These are phyloP conservation scores for Telfairia occidentalis DNA, from an alignment of 331 rosid species.

Conservation along the genomic window DNA sequence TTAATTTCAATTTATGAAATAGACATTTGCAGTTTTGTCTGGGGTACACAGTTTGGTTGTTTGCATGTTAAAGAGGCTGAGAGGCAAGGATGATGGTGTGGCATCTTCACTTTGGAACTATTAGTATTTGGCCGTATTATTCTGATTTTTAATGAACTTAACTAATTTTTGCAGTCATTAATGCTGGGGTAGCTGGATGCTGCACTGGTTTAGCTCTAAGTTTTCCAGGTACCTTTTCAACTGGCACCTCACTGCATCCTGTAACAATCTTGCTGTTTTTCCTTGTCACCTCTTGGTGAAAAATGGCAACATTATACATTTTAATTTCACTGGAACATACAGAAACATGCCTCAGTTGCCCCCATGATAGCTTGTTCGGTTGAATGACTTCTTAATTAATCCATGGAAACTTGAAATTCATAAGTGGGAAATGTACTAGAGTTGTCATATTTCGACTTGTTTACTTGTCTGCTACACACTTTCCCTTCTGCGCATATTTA, in stretches of 20 bases:
- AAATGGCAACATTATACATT: not conserved
- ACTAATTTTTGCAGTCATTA: conserved; percentile 49
- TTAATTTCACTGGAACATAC: not conserved
- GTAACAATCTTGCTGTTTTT: too few relatives aligned
- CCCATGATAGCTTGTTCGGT: not conserved
- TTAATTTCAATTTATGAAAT: conserved; percentile 7
- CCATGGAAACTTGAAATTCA: not conserved
- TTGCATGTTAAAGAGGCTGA: conserved; percentile 75
- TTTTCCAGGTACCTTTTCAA: conserved; percentile 52
- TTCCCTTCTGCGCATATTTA: too few relatives aligned
- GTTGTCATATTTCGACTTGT: not conserved
- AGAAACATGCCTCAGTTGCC: not conserved
- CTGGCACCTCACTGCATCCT: not conserved
- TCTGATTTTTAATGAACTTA: not conserved
- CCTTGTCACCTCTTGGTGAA: not conserved
- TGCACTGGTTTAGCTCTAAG: conserved; percentile 97
- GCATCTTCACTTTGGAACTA: conserved; percentile 7
- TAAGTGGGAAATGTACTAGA: too few relatives aligned
- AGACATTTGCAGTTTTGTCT: conserved; percentile 97
- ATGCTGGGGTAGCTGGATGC: conserved; percentile 97
- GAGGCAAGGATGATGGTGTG: conserved; percentile 95
- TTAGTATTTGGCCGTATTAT: not conserved
- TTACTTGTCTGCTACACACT: too few relatives aligned
- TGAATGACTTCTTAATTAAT: not conserved
- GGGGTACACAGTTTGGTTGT: conserved; percentile 97